A percentile compares a stretch with the other conserved stretches of the same genome.
phyloP scores from a whole-genome alignment of 805 yeast species.

The Zygosaccharomyces siamensis region DNA sequence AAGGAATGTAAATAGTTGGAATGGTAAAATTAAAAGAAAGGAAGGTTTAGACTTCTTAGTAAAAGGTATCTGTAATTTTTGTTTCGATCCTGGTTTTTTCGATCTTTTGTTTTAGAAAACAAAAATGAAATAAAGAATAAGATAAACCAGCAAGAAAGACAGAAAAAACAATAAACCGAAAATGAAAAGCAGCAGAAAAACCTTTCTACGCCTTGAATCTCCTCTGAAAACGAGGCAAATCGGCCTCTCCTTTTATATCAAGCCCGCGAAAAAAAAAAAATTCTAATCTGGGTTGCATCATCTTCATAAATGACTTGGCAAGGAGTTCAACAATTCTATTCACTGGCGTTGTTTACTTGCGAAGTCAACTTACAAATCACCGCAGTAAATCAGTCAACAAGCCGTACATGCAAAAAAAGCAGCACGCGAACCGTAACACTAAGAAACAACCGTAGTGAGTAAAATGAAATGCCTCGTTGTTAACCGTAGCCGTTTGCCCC shows the following conservation, averaged over 20 bases:
- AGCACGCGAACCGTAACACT: neutral
- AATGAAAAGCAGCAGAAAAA: neutral
- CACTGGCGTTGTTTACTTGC: conserved; percentile 3
- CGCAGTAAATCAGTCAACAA: neutral
- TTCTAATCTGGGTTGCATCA: neutral
- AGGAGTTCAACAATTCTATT: neutral
- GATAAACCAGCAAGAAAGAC: neutral
- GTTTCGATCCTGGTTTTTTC: neutral
- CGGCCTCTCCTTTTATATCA: conserved; percentile 4
- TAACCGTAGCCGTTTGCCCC: neutral
- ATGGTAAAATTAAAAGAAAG: conserved; percentile 7
- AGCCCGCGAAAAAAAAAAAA: conserved; percentile 5
- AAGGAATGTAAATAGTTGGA: conserved; percentile 39
- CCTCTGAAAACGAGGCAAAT: conserved; percentile 1
- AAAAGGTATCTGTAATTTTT: neutral
- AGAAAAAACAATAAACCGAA: neutral
- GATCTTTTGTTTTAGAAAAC: neutral
- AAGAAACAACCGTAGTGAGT: neutral
- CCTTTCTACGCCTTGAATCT: neutral
- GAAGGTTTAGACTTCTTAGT: neutral
- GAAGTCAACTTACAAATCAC: neutral
- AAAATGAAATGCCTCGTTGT: neutral
- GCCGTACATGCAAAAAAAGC: neutral
- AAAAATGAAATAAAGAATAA: neutral
- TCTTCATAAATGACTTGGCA: neutral